Evolutionary conservation across 1,139 yeast genomes (phyloP).

Genomic region (Eremothecium gossypii): DNA sequence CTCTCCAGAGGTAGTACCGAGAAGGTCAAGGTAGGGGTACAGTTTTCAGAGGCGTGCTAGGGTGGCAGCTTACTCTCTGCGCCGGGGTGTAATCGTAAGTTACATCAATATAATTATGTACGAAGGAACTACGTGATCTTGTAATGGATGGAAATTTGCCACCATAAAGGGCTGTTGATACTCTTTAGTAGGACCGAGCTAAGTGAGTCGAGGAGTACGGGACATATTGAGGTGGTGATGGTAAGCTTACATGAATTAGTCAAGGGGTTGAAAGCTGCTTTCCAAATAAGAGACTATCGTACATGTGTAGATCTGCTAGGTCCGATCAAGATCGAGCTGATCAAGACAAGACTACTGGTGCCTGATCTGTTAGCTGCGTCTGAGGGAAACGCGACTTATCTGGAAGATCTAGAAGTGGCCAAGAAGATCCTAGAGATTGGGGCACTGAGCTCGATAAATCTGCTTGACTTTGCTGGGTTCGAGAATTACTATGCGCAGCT

Average conservation of each 20-base stretch:
- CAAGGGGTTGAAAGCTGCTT: conserved; percentile 55
- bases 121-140: too few relatives aligned
- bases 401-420: conserved; percentile 67
- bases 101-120: too few relatives aligned
- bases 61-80: too few relatives aligned
- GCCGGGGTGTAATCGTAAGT: too few relatives aligned
- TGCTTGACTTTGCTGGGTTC: conserved; percentile 53
- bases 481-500: conserved; percentile 68
- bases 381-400: conserved; percentile 34
- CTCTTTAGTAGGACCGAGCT: too few relatives aligned
- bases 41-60: conserved; percentile 25
- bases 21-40: conserved; percentile 34
- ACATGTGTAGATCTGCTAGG: conserved; percentile 56
- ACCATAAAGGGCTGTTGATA: conserved; percentile 2
- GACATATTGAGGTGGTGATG: conserved; percentile 10
- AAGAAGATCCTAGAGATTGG: conserved; percentile 83
- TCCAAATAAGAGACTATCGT: conserved; percentile 50
- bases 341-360: conserved; percentile 66
- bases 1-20: conserved; percentile 38
- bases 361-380: conserved; percentile 39
- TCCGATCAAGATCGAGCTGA: conserved; percentile 66
- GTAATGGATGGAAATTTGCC: conserved; percentile 4
- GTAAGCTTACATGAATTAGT: conserved; percentile 43
- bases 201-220: neutral
- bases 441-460: conserved; percentile 64